phyloP scores from a whole-genome alignment of 148 eudicot genomes.

The Arbutus unedo region DNA sequence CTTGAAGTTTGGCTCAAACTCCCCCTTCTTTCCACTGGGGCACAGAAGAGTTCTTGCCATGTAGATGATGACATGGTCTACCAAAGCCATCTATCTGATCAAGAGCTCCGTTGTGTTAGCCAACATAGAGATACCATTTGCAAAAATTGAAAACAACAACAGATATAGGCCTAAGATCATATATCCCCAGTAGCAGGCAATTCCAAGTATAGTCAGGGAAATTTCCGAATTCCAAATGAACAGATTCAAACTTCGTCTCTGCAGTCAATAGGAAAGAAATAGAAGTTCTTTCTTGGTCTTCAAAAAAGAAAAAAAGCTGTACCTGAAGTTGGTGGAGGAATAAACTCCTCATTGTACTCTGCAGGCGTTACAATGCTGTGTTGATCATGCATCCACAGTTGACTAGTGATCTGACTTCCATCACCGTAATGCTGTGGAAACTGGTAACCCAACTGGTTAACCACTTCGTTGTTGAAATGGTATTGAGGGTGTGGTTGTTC shows the following conservation, averaged over 20 bases:
- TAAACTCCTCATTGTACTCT: conserved; percentile 22
- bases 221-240: conserved; percentile 10
- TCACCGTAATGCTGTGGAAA: conserved; percentile 14
- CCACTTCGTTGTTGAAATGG: conserved; percentile 23
- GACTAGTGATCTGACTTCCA: conserved; percentile 20
- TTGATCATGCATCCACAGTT: conserved; percentile 36
- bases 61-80: conserved; percentile 34
- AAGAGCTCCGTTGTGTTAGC: conserved; percentile 47
- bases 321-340: conserved; percentile 54
- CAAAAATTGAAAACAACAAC: background rate
- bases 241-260: background rate
- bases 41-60: conserved; percentile 44
- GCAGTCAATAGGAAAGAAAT: background rate
- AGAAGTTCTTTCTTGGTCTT: background rate
- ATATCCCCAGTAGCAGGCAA: conserved; percentile 16
- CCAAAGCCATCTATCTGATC: conserved; percentile 49
- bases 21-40: conserved; percentile 47
- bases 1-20: conserved; percentile 43
- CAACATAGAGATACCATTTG: conserved; percentile 10
- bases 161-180: background rate
- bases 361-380: conserved; percentile 23
- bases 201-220: conserved; percentile 14
- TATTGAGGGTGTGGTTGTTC: conserved; percentile 19
- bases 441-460: conserved; percentile 28
- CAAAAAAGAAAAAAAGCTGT: conserved; percentile 14